phyloP scores from a whole-genome alignment of 768 basidiomycete genomes.

The Pisolithus sp. region DNA sequence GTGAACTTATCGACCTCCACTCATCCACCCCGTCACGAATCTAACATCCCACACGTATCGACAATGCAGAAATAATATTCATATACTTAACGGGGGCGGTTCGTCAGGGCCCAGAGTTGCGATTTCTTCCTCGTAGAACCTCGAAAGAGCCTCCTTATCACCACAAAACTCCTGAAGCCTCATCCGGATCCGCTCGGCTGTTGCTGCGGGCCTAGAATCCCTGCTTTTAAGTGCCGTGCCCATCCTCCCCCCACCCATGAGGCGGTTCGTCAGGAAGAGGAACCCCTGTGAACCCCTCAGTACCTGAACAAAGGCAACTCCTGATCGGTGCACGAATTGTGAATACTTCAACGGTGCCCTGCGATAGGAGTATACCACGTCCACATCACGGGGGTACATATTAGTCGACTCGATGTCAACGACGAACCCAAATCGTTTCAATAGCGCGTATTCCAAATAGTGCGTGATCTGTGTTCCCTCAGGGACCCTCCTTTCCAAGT shows the following conservation, averaged over 20 bases:
- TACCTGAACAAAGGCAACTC: conserved; percentile 87
- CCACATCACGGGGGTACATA: conserved; percentile 74
- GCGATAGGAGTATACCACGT: conserved; percentile 87
- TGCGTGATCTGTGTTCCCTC: conserved; percentile 58
- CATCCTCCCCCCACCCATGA: conserved; percentile 68
- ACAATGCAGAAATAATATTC: conserved; percentile 10
- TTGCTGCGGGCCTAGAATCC: conserved; percentile 47
- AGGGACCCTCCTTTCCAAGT: conserved; percentile 61
- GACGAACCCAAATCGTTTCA: conserved; percentile 75
- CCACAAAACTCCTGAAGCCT: conserved; percentile 62
- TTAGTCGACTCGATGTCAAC: conserved; percentile 74
- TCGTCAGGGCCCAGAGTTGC: conserved; percentile 41
- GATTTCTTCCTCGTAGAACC: conserved; percentile 72
- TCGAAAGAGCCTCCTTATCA: conserved; percentile 44
- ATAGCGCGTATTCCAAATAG: conserved; percentile 78
- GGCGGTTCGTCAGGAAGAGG: conserved; percentile 82
- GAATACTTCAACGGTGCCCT: conserved; percentile 71
- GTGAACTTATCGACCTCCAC: neutral
- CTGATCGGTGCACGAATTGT: conserved; percentile 88
- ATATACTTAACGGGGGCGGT: conserved; percentile 40
- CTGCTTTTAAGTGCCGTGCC: conserved; percentile 49
- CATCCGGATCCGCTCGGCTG: conserved; percentile 56
- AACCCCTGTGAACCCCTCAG: conserved; percentile 75
- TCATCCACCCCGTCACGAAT: conserved; percentile 4
- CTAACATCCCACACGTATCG: conserved; percentile 3